A percentile compares a stretch with the other conserved stretches of the same genome.
phyloP scores from a whole-genome alignment of 495 filamentous ascomycete genomes.

The Penicillium arizonense region DNA sequence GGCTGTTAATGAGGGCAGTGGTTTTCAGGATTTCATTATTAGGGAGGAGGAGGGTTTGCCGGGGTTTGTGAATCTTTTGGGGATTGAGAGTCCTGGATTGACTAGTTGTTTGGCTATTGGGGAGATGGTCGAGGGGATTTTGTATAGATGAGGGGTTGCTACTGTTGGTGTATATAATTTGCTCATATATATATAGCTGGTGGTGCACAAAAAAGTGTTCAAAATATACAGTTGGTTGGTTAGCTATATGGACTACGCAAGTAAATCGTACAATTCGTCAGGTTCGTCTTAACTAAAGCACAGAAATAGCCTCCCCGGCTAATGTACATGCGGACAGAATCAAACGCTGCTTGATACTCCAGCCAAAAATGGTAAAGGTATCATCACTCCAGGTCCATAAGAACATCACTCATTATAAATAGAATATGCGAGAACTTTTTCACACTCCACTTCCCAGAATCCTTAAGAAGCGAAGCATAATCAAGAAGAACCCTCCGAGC shows the following conservation, averaged over 20 bases:
- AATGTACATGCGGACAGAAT: not conserved
- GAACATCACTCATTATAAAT: conserved; percentile 54
- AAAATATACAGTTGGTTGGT: too few relatives aligned
- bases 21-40: conserved; percentile 85
- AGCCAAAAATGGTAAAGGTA: too few relatives aligned
- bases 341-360: not conserved
- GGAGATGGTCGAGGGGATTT: conserved; percentile 71
- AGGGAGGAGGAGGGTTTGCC: conserved; percentile 73
- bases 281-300: too few relatives aligned
- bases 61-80: conserved; percentile 90
- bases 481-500: conserved; percentile 48
- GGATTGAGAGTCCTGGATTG: conserved; percentile 93
- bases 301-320: too few relatives aligned
- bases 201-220: too few relatives aligned
- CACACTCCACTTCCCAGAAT: conserved; percentile 52
- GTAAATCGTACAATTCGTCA: too few relatives aligned
- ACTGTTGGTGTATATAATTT: too few relatives aligned
- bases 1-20: conserved; percentile 55
- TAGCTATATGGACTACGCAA: too few relatives aligned
- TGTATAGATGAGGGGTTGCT: conserved; percentile 52
- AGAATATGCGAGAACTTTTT: conserved; percentile 49
- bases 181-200: too few relatives aligned
- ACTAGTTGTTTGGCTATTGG: conserved; percentile 88
- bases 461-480: conserved; percentile 49
- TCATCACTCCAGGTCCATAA: conserved; percentile 45